A percentile compares a stretch with the other conserved stretches of the same genome.
Evolutionary conservation across 2,329 filamentous ascomycete genomes (phyloP).

Genomic region (Sporothrix brasiliensis): DNA sequence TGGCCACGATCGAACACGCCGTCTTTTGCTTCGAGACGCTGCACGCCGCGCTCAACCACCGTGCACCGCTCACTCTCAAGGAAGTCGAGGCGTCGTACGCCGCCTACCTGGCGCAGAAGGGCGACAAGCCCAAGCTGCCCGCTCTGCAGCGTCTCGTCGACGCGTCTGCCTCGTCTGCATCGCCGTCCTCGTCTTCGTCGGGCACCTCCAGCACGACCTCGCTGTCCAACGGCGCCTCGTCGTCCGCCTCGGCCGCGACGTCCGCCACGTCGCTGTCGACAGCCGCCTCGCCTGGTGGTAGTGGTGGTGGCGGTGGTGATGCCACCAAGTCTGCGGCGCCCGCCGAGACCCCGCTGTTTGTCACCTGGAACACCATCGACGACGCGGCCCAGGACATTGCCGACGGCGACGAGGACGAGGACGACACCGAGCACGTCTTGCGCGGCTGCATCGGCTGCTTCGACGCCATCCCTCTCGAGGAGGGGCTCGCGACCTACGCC

Average conservation of each 20-base stretch:
- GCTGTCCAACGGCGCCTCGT: background rate
- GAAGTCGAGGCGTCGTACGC: slow-evolving; percentile 70
- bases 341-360: slow-evolving; percentile 75
- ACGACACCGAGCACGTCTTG: slow-evolving; percentile 61
- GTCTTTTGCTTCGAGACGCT: slow-evolving; percentile 92
- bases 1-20: slow-evolving; percentile 87
- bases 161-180: slow-evolving; percentile 5
- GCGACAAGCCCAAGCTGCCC: slow-evolving; percentile 44
- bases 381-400: slow-evolving; percentile 10
- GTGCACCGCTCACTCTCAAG: slow-evolving; percentile 66
- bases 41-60: slow-evolving; percentile 71
- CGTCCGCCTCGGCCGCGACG: slow-evolving; percentile 39
- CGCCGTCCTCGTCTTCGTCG: slow-evolving; percentile 36
- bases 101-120: slow-evolving; percentile 44
- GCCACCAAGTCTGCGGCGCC: slow-evolving; percentile 36
- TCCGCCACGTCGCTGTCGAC: background rate
- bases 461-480: slow-evolving; percentile 70
- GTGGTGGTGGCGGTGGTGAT: too few relatives aligned
- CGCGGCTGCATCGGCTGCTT: slow-evolving; percentile 98
- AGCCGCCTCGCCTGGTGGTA: background rate
- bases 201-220: slow-evolving; percentile 7
- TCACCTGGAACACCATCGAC: slow-evolving; percentile 83
- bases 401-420: slow-evolving; percentile 50
- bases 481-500: slow-evolving; percentile 77
- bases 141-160: slow-evolving; percentile 49